Conservation (phyloP, 768 basidiomycete genomes). For the Leccinum subgranulosum region DNA sequence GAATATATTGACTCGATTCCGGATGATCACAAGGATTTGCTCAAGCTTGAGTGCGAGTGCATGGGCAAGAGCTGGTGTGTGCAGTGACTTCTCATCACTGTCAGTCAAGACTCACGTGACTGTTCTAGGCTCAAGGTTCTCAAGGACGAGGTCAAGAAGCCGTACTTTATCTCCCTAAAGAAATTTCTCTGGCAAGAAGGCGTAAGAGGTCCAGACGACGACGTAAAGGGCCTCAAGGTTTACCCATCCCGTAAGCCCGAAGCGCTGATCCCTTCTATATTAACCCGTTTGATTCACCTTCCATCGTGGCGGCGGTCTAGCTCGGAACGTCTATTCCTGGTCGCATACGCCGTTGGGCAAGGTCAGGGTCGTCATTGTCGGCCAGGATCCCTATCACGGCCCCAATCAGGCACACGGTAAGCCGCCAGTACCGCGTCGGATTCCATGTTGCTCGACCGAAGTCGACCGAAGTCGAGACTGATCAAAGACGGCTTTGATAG, state of each 20-base stretch:
- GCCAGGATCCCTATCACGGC: conserved; percentile 87
- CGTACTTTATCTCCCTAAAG: conserved; percentile 75
- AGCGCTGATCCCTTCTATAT: conserved; percentile 25
- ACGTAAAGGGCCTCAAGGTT: conserved; percentile 48
- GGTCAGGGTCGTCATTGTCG: conserved; percentile 85
- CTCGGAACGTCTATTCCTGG: conserved; percentile 88
- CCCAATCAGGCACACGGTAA: conserved; percentile 81
- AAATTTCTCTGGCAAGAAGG: conserved; percentile 66
- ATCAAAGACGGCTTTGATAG: conserved; percentile 35
- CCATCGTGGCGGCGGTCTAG: conserved; percentile 36
- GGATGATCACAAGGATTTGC: conserved; percentile 54
- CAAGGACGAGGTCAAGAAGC: conserved; percentile 69
- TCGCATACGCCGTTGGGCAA: conserved; percentile 82
- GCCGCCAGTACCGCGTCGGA: conserved; percentile 16
- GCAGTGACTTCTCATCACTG: background rate
- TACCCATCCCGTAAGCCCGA: conserved; percentile 67
- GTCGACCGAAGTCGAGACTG: conserved; percentile 9
- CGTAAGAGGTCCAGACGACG: conserved; percentile 50
- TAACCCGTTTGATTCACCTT: conserved; percentile 3
- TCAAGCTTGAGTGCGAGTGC: conserved; percentile 67
- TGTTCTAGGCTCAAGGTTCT: conserved; percentile 65
- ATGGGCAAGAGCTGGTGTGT: conserved; percentile 70
- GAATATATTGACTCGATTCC: conserved; percentile 52
- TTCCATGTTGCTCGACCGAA: background rate
- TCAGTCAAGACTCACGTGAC: conserved; percentile 7